Evolutionary conservation across 257 asterid species (phyloP).

Genomic region (Petrea volubilis): DNA sequence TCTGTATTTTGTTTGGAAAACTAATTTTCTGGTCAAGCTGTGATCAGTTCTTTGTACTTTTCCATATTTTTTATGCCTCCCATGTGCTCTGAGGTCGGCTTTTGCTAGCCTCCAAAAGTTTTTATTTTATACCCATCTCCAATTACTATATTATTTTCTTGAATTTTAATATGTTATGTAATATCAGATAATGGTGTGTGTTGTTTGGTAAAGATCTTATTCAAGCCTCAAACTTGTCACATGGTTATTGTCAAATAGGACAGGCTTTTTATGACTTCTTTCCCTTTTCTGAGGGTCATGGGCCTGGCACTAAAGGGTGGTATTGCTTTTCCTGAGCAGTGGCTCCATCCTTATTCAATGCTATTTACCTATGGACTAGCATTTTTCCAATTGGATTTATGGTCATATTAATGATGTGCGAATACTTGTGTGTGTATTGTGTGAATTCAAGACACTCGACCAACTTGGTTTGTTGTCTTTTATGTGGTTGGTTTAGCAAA

Average conservation of each 20-base stretch:
- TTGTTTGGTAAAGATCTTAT: conserved; percentile 23
- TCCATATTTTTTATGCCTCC: background rate
- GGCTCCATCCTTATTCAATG: conserved; percentile 6
- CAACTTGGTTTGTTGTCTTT: conserved; percentile 2
- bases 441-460: background rate
- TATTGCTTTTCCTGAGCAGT: conserved; percentile 1
- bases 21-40: background rate
- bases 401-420: background rate
- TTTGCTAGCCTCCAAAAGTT: background rate
- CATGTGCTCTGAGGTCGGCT: background rate
- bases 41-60: background rate
- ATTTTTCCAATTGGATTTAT: background rate
- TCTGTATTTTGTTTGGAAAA: background rate
- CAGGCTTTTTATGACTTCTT: conserved; percentile 13
- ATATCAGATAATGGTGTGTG: background rate
- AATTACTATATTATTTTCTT: background rate
- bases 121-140: background rate
- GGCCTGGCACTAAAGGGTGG: background rate
- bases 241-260: conserved; percentile 19
- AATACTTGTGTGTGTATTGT: background rate
- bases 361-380: background rate
- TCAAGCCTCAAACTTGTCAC: conserved; percentile 26
- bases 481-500: background rate
- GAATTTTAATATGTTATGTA: background rate
- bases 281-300: background rate